Evolutionary conservation across 257 asterid species (phyloP), one percentile per base, ranked within the genome.

Genomic region (Cinchona pubescens): DNA sequence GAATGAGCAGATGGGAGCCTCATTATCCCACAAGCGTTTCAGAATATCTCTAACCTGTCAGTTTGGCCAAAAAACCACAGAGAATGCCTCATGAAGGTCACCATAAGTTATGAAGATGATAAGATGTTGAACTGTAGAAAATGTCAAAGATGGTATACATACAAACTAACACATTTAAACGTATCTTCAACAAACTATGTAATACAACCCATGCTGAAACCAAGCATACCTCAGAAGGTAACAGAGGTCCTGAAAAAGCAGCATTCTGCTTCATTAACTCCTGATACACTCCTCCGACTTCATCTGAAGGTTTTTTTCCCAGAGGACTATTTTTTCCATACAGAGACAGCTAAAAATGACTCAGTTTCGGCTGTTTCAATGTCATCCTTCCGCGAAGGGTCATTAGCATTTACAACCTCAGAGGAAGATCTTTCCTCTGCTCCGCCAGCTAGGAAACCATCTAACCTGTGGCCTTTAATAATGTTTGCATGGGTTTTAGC

Each of bases 11-110:
- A 94, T 76, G 68, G 83, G 81, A 82, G 89, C 83, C 83, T 94
- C 99, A 72, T 90, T 92, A 82, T 90, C 93, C 99, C 99, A 94
- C 83, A 92, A 82, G 51, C 76, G 91, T 75, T 82, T 85, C 79
- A 94, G 25, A 71, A 89, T 77, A 68, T 84, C 89, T 79, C 85
- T 90, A 73, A 90, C 98, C 99, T 94, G 86, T 51, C 69, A 84
- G 75, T 69, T 71, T 76, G 61, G 48, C 81, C 74, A 74, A 71
- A 53, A 71, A 34, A 59, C 2, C 19, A 70, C 8, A 76, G 65
- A 75, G 69, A 77, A 42, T 35, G 27, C 66, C 71, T n/a, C 29
- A 30, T 68, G 27, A 72, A 48, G 35, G 35, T 45, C 63, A 55
- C 76, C 42, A 69, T n/a, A 35, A 73, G 25, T 9, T 27, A 18